Evolutionary conservation across 768 basidiomycete genomes (phyloP).

Genomic region (Hericium coralloides): DNA sequence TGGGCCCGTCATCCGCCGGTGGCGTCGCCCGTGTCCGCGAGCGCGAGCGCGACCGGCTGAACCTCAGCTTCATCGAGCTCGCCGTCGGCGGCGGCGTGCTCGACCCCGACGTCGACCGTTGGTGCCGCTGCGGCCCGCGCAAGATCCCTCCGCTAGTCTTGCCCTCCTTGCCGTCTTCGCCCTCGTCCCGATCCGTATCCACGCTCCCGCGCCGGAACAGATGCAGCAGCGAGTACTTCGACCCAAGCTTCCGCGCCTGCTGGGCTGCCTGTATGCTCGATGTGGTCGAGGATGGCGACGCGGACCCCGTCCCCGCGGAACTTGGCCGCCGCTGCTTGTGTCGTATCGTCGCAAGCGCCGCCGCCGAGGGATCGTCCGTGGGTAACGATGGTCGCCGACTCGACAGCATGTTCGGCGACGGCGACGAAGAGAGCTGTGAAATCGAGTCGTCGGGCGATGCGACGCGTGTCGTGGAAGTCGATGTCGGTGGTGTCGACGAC

Average conservation of each 20-base stretch:
- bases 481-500: not conserved
- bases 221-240: slow-evolving; percentile 68
- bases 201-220: slow-evolving; percentile 57
- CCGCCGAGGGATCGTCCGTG: slow-evolving; percentile 6
- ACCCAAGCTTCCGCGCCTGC: slow-evolving; percentile 37
- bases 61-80: not conserved
- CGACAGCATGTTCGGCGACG: slow-evolving; percentile 23
- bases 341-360: not conserved
- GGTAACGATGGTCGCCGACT: slow-evolving; percentile 6
- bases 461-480: not conserved
- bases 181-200: slow-evolving; percentile 11
- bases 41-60: not conserved
- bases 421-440: slow-evolving; percentile 13
- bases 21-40: not conserved
- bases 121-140: not conserved
- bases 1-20: not conserved
- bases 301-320: slow-evolving; percentile 52
- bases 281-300: slow-evolving; percentile 29
- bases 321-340: slow-evolving; percentile 42
- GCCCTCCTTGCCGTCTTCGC: not conserved
- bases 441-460: not conserved
- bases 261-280: no score
- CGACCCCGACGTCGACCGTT: not conserved
- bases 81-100: slow-evolving; percentile 20
- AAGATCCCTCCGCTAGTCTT: not conserved